These are phyloP conservation scores for Cordyceps pruinosa DNA, from an alignment of 2,329 filamentous ascomycete genomes.

Conservation along the genomic window DNA sequence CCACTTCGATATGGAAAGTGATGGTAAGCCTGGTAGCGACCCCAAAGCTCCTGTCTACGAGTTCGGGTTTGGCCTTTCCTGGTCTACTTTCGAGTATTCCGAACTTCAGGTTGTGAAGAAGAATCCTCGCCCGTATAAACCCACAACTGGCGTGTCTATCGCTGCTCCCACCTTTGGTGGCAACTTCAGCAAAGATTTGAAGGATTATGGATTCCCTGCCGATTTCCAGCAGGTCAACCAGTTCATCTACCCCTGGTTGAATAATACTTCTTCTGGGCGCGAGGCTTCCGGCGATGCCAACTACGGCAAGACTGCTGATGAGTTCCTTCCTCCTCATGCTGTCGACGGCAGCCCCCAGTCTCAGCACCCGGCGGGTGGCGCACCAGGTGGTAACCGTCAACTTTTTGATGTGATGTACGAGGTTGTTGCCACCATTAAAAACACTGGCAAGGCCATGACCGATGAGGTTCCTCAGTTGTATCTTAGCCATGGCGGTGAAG, in stretches of 20 bases:
- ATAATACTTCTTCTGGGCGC: constrained; percentile 50
- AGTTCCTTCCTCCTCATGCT: constrained; percentile 55
- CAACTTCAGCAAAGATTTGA: constrained; percentile 53
- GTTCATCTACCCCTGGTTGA: constrained; percentile 68
- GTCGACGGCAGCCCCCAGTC: constrained; percentile 51
- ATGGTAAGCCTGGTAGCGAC: constrained; percentile 24
- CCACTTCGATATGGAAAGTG: constrained; percentile 57
- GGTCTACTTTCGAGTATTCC: constrained; percentile 73
- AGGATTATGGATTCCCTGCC: constrained; percentile 63
- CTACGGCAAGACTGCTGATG: constrained; percentile 51
- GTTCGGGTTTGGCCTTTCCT: constrained; percentile 74
- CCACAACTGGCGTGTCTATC: constrained; percentile 54
- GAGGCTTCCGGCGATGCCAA: constrained; percentile 50
- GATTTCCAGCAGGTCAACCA: constrained; percentile 43
- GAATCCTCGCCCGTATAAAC: constrained; percentile 44
- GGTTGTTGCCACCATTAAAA: constrained; percentile 61
- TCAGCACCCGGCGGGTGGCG: constrained; percentile 41
- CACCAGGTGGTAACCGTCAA: constrained; percentile 55
- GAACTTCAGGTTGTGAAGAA: constrained; percentile 51
- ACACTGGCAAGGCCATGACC: constrained; percentile 58
- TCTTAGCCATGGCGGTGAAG: constrained; percentile 69
- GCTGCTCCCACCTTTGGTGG: constrained; percentile 60
- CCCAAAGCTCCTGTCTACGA: constrained; percentile 65
- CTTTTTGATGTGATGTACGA: constrained; percentile 66
- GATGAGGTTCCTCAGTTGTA: constrained; percentile 75